phyloP scores from a whole-genome alignment of 352 stramenopile species.

The Globisporangium takayamanum region DNA sequence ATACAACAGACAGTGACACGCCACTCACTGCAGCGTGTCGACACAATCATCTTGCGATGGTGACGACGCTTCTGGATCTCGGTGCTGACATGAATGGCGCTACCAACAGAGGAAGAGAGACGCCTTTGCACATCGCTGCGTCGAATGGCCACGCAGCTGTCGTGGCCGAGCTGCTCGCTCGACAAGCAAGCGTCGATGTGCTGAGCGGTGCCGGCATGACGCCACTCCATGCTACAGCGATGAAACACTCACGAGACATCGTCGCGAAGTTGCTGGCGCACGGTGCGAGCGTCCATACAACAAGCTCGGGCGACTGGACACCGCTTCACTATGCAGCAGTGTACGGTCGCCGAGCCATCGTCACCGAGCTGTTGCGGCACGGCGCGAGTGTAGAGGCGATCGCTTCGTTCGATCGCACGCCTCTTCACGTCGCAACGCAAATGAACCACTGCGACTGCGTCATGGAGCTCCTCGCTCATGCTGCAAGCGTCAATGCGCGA shows the following conservation, averaged over 20 bases:
- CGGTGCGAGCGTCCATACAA: neutral
- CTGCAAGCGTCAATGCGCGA: neutral
- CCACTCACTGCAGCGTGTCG: neutral
- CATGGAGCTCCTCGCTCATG: neutral
- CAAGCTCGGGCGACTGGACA: neutral
- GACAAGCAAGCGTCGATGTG: neutral
- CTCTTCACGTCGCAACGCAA: neutral
- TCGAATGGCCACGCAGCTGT: neutral
- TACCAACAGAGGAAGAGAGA: neutral
- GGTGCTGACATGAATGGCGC: neutral
- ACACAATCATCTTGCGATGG: neutral
- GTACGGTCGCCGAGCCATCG: neutral
- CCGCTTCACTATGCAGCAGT: neutral
- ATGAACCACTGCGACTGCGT: neutral
- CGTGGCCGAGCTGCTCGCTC: neutral
- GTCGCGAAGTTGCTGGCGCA: neutral
- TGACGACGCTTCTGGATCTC: neutral
- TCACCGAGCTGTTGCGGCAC: neutral
- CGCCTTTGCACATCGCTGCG: neutral
- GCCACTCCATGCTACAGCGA: neutral
- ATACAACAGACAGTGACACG: neutral
- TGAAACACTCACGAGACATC: neutral
- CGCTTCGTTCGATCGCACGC: neutral
- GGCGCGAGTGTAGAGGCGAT: neutral
- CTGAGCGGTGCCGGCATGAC: neutral